These are phyloP conservation scores for Fistulinella staudtii DNA, from an alignment of 1,284 basidiomycete species.

Conservation along the genomic window DNA sequence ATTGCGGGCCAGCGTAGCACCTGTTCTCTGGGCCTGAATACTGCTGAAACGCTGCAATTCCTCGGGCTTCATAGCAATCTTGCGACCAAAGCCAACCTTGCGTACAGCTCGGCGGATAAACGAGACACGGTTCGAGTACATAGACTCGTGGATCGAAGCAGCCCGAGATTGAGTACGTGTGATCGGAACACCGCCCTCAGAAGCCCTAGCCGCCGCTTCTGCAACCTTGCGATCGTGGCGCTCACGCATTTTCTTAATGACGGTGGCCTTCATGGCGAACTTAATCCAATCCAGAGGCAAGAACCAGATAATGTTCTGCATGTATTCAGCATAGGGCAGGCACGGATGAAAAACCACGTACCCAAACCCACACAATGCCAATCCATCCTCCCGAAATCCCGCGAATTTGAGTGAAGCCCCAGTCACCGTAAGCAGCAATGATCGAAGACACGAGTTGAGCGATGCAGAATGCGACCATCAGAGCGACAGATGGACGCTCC, in stretches of 20 bases:
- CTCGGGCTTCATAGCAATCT: constrained; percentile 76
- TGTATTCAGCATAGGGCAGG: constrained; percentile 3
- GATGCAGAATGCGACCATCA: constrained; percentile 87
- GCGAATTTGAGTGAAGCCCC: constrained; percentile 83
- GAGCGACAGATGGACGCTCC: constrained; percentile 90
- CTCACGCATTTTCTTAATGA: constrained; percentile 79
- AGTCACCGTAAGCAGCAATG: constrained; percentile 90
- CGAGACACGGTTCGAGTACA: constrained; percentile 90
- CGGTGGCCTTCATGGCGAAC: constrained; percentile 90
- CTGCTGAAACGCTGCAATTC: constrained; percentile 81
- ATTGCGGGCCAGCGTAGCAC: constrained; percentile 73
- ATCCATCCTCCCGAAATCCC: constrained; percentile 90
- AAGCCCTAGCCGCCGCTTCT: constrained; percentile 39
- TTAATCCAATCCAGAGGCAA: constrained; percentile 93
- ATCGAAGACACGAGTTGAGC: constrained; percentile 94
- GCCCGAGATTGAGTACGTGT: constrained; percentile 85
- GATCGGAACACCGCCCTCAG: constrained; percentile 69
- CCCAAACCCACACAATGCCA: constrained; percentile 96
- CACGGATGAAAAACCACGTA: constrained; percentile 37
- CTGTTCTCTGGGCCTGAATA: constrained; percentile 78
- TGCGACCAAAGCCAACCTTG: constrained; percentile 82
- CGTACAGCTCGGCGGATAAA: constrained; percentile 84
- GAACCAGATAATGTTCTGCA: constrained; percentile 91
- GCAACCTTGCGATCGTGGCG: constrained; percentile 46
- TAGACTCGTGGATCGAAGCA: constrained; percentile 86